Evolutionary conservation across 495 filamentous ascomycete species (phyloP), one percentile per base, ranked within the genome.

Genomic region (Schizothecium vesticola): DNA sequence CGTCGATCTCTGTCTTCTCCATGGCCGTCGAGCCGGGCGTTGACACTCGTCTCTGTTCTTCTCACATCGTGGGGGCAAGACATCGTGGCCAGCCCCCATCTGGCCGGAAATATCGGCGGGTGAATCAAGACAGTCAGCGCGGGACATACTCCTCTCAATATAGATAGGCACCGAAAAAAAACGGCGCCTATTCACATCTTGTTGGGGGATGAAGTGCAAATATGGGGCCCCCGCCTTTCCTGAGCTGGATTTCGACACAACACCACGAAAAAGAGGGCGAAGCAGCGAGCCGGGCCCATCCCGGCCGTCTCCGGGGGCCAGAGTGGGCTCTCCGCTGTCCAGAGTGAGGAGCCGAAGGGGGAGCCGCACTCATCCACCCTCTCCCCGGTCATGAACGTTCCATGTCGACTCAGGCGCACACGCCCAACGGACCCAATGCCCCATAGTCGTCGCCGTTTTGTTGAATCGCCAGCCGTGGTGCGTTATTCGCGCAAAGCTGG

Each of bases 381-480:
- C 61, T 11, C 19, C 43, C 43, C 43, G 33, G 43, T 51, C 43
- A 51, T 51, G 43, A 19, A 51, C 43, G 43, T 51, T 24, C 29
- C 61, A 36, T 65, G 56, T 56, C 24, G 51, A 28, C 51, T 56
- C 63, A 29, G 31, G 63, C 22, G n/a, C 63, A 28, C 25, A 3
- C 16, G n/a, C 63, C 63, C 36, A 65, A 16, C 12, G 26, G 8
- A 22, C 19, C 28, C 28, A 28, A 21, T 51, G 51, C 51, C 26
- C 63, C 51, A 22, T 28, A 23, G 51, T 10, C 43, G 23, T 23
- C 24, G 24, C 43, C 23, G 43, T 65, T 65, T 58, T 65, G 55
- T 65, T 65, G 63, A 65, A 58, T 57, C 43, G 63, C 23, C 62
- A 64, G 28, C 51, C n/a, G 31, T 21, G 1, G n/a, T 36, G 31